These are phyloP conservation scores for Tolypocladium cylindrosporum DNA, from an alignment of 2,329 filamentous ascomycete genomes.

Conservation along the genomic window DNA sequence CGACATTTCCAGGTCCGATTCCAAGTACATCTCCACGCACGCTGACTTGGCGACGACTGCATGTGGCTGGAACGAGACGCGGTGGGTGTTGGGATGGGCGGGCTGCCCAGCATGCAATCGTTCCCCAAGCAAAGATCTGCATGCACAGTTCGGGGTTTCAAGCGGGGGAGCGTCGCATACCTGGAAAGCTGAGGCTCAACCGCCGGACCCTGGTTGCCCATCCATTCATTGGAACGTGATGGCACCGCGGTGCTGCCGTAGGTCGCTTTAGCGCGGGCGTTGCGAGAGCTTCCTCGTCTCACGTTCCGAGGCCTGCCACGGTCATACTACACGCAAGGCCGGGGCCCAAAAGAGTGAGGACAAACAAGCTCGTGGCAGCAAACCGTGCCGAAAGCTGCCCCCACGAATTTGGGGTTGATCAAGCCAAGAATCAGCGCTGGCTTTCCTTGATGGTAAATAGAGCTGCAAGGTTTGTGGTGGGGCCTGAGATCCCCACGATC, in stretches of 20 bases:
- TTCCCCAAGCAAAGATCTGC: not conserved
- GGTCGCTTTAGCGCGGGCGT: not conserved
- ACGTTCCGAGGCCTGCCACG: not conserved
- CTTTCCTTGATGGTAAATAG: not conserved
- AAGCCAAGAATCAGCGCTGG: not conserved
- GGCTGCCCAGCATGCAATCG: not conserved
- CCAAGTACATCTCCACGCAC: not conserved
- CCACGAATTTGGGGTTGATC: not conserved
- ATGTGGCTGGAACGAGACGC: not conserved
- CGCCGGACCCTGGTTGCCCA: not conserved
- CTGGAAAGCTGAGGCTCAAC: constrained; percentile 5
- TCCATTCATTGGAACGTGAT: not conserved
- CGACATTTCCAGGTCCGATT: not conserved
- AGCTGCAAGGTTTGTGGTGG: not conserved
- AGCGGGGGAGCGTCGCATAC: constrained; percentile 1
- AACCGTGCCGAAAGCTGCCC: not conserved
- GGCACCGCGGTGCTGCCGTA: not conserved
- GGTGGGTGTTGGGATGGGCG: not conserved
- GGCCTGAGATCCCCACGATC: not conserved
- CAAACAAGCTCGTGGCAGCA: not conserved
- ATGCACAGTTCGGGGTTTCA: not conserved
- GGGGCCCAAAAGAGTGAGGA: not conserved
- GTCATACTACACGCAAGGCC: not conserved
- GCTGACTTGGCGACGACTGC: not conserved
- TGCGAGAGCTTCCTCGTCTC: not conserved